Base-by-base conservation (phyloP, 305 asterid species). In the Fraxinus nigra region DNA sequence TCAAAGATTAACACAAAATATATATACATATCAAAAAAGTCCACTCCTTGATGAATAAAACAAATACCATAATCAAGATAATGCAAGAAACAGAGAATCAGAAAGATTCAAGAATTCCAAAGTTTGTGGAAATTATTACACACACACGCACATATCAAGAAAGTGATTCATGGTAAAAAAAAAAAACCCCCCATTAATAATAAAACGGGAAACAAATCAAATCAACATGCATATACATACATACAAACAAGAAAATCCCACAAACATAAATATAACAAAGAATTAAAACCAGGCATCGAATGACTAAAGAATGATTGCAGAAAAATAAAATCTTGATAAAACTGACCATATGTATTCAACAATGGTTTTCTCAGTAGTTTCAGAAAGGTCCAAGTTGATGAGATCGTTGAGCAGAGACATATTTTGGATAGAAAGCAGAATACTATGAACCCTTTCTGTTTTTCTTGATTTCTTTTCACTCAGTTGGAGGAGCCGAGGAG, bases 291-390 rank as follows among this genome's bases (percentile, higher is more conserved):
- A 79, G 11, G 24, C 4, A 82, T 24, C 4, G 3, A 54, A 78
- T 3, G 33, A n/a, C 9, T 24, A n/a, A 3, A 48, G 80, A 4
- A 43, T 54, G 74, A 26, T 2, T 14, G 43, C 16, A 0, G 1
- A 75, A 32, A 38, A 20, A 48, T 5, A 4, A 30, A 54, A 54
- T 16, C 43, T 24, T 28, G 65, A 37, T 28, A 59, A 76, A 85
- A 77, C 87, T 79, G 35, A 93, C 97, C 97, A 93, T 77, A 92
- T 91, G 46, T 92, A 93, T 76, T 93, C 97, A 0, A 92, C 96
- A 10, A 93, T 93, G 79, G 59, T 43, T 82, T 93, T 93, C 0
- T 85, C 81, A 22, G 95, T 90, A 61, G 82, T 83, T 6, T 87
- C 91, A 74, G 96, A 82, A 26, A 93, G 88, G 80, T 89, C 63